Evolutionary conservation across 83 land plant species (phyloP).

Genomic region (Picea engelmannii): DNA sequence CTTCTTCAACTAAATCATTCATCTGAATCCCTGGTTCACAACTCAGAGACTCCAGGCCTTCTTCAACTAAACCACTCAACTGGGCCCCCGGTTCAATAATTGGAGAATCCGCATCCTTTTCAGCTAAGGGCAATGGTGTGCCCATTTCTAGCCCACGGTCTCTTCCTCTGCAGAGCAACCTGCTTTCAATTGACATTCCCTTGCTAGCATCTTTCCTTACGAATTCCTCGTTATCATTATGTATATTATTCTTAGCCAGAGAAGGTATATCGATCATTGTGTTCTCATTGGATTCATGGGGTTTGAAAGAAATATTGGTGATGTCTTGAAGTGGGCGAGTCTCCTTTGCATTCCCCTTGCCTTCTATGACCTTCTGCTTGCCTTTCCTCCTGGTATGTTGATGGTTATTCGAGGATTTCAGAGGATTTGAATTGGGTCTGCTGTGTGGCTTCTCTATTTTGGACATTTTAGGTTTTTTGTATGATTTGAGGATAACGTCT

Average conservation of each 20-base stretch:
- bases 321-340: background rate
- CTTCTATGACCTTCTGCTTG: conserved; percentile 18
- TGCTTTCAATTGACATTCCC: conserved; percentile 7
- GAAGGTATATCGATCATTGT: background rate
- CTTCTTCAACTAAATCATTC: background rate
- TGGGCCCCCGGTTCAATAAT: conserved; percentile 1
- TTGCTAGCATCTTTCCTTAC: background rate
- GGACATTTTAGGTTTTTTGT: background rate
- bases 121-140: conserved; percentile 5
- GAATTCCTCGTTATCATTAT: background rate
- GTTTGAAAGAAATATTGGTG: background rate
- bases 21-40: background rate
- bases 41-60: conserved; percentile 26
- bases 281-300: background rate
- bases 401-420: conserved; percentile 18
- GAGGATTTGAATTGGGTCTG: conserved; percentile 10
- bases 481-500: background rate
- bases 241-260: background rate
- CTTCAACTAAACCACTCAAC: background rate
- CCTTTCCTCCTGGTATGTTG: conserved; percentile 23
- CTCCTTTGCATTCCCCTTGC: conserved; percentile 33
- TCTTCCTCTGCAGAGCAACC: background rate
- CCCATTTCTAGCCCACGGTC: background rate
- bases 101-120: conserved; percentile 31
- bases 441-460: background rate